Evolutionary conservation across 768 basidiomycete species (phyloP), one percentile per base, ranked within the genome.

Genomic region (Podaxis carcinomalis): DNA sequence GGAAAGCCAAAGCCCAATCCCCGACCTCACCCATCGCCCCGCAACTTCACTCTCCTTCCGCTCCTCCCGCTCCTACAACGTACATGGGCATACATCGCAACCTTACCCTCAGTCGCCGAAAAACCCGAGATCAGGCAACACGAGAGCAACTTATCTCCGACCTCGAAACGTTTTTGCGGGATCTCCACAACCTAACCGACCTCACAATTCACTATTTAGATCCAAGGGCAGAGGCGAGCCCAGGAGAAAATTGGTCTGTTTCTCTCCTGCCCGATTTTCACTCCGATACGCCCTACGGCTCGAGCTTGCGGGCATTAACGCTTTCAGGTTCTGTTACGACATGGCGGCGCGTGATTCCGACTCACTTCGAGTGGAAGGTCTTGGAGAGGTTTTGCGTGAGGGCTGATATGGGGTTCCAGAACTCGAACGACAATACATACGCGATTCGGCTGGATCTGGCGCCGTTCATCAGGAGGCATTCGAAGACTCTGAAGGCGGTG

Each of bases 381-480:
- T 50, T 60, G n/a, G 59, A 44, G 21, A 35, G 19, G 6, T 46
- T 60, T 4, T 27, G 7, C n/a, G 44, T 60, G 6, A 52, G 51
- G 21, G 39, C 40, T 21, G 51, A 60, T 21, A 46, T 21, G 13
- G 51, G 51, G 5, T 51, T 51, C 35, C 16, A 46, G 27, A 60
- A 60, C n/a, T 14, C 59, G 14, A 52, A 53, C 3, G 59, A 60
- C 35, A 40, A 60, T 37, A 51, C 51, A 3, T 60, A 60, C 21
- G 59, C 59, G 4, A 52, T 60, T 46, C 59, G 59, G 37, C 21
- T 60, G 13, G 39, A 44, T 21, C 19, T 60, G 27, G 59, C 59
- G 3, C 59, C 59, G 11, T 53, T 60, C 16, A 46, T 53, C n/a
- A 44, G 59, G 32, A 40, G 51, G 42, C 59, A 60, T 47, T 53